Conservation (phyloP, 495 filamentous ascomycete species). For the Jackrogersella minutella region DNA sequence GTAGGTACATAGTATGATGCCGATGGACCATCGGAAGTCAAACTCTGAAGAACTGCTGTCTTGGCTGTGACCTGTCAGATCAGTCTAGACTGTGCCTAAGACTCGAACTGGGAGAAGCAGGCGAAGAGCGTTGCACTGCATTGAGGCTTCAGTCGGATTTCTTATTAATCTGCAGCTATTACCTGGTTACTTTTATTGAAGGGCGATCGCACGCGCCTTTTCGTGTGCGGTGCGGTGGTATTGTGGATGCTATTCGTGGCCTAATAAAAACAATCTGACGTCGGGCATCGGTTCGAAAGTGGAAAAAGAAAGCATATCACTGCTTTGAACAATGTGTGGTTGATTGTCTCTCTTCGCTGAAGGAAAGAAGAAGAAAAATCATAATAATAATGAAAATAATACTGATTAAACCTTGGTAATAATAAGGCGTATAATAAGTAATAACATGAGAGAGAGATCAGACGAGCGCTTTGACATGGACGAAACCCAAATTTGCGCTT, state of each 20-base stretch:
- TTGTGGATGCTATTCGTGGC: conserved; percentile 30
- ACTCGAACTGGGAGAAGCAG: conserved; percentile 7
- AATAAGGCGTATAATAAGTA: no score
- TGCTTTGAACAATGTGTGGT: no score
- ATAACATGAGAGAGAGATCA: conserved; percentile 31
- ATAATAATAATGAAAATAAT: conserved; percentile 12
- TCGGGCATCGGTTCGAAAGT: conserved; percentile 16
- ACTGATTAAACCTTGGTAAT: conserved; percentile 7
- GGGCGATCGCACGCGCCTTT: conserved; percentile 34
- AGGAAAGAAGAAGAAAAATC: no score
- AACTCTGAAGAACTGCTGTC: conserved; percentile 26
- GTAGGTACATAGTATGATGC: no score
- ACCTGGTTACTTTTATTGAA: conserved; percentile 34
- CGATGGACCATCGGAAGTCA: conserved; percentile 21
- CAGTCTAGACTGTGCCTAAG: conserved; percentile 12
- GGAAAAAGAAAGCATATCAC: background rate
- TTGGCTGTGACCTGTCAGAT: conserved; percentile 40
- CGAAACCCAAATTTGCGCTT: conserved; percentile 43
- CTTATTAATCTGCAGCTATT: no score
- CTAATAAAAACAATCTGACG: conserved; percentile 16
- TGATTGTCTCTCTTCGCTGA: background rate
- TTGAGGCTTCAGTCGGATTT: conserved; percentile 32
- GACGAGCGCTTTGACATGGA: conserved; percentile 42
- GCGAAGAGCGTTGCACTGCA: conserved; percentile 28
- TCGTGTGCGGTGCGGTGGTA: conserved; percentile 10